Percentiles rank a stretch among this genome's conserved stretches.
Conservation (phyloP, 148 eudicot species). For the Cornus florida region DNA sequence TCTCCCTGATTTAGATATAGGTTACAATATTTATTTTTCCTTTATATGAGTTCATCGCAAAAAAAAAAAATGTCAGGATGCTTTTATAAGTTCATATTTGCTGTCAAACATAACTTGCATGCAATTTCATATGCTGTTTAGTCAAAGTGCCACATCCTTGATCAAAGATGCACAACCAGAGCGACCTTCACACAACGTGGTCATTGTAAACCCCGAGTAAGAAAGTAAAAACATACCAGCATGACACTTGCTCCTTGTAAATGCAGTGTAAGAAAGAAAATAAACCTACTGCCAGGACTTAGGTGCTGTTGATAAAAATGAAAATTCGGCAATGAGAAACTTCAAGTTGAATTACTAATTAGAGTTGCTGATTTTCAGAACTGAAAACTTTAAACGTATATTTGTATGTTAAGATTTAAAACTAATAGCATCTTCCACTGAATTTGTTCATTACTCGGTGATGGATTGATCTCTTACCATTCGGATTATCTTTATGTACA, state of each 20-base stretch:
- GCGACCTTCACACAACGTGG: neutral
- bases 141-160: too few species aligned
- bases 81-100: neutral
- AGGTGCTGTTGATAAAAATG: neutral
- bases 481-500: neutral
- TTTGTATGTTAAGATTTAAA: neutral
- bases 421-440: neutral
- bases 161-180: neutral
- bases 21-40: neutral
- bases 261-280: too few species aligned
- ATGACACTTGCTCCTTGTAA: too few species aligned
- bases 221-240: too few species aligned
- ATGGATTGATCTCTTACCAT: too few species aligned
- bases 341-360: neutral
- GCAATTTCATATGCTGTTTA: too few species aligned
- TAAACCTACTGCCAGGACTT: neutral
- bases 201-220: too few species aligned
- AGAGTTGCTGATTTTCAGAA: neutral
- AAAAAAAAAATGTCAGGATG: neutral
- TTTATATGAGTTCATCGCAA: neutral
- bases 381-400: neutral
- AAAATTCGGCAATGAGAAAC: neutral
- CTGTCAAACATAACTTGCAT: neutral
- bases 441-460: neutral
- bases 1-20: neutral